These are phyloP conservation scores for Trichoderma guizhouense DNA, from an alignment of 2,329 filamentous ascomycete species.

Conservation along the genomic window DNA sequence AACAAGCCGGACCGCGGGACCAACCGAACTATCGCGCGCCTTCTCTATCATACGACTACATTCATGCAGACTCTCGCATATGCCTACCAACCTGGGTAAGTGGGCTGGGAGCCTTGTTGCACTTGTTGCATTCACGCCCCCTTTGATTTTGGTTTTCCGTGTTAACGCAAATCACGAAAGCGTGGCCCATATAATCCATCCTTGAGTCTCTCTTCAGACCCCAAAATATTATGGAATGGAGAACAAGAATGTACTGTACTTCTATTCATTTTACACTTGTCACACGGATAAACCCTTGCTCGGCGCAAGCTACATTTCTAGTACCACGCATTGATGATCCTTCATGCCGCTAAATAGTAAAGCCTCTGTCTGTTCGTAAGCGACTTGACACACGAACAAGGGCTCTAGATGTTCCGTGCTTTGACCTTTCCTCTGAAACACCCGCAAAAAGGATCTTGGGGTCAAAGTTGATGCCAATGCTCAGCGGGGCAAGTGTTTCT, in stretches of 20 bases:
- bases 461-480: not conserved
- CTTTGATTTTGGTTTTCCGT: not conserved
- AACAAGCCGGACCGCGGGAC: not conserved
- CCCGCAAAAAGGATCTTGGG: not conserved
- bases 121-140: not conserved
- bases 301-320: too few species aligned
- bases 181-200: too few species aligned
- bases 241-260: too few species aligned
- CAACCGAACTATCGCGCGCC: too few species aligned
- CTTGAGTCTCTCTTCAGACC: too few species aligned
- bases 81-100: too few species aligned
- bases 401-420: not conserved
- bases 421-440: not conserved
- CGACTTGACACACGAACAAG: not conserved
- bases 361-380: not conserved
- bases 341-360: not conserved
- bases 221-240: too few species aligned
- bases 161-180: not conserved
- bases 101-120: too few species aligned
- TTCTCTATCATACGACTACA: too few species aligned
- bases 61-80: too few species aligned
- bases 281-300: too few species aligned
- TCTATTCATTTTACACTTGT: too few species aligned
- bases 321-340: not conserved
- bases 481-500: not conserved